These are phyloP conservation scores for Triangularia setosa DNA, from an alignment of 2,329 filamentous ascomycete species.

Conservation along the genomic window DNA sequence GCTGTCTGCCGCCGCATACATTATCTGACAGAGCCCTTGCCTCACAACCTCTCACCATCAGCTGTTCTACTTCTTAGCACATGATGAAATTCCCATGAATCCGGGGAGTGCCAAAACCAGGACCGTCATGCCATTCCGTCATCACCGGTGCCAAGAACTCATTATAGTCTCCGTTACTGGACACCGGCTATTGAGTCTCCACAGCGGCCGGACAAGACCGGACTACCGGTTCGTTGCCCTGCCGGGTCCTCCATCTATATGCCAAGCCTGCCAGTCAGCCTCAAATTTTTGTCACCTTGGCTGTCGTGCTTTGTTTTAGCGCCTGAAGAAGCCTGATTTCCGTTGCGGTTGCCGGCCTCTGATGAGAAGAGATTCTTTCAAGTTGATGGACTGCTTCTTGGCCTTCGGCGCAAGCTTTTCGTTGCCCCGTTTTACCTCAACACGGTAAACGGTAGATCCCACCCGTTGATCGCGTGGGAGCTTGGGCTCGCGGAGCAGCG, in stretches of 20 bases:
- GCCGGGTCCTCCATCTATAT: neutral
- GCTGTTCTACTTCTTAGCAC: neutral
- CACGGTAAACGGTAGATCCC: slow-evolving; percentile 53
- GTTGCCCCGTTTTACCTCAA: slow-evolving; percentile 43
- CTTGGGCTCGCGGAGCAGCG: slow-evolving; percentile 36
- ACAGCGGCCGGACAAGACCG: slow-evolving; percentile 14
- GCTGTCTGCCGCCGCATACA: neutral
- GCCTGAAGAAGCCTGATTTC: slow-evolving; percentile 45
- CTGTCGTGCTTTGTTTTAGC: slow-evolving; percentile 21
- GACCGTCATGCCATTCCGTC: neutral
- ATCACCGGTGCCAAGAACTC: slow-evolving; percentile 3
- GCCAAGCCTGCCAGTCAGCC: neutral
- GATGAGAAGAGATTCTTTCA: slow-evolving; percentile 44
- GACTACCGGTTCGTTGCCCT: neutral
- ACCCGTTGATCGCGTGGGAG: slow-evolving; percentile 45
- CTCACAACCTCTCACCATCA: neutral
- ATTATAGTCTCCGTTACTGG: neutral
- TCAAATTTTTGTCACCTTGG: neutral
- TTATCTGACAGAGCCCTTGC: neutral
- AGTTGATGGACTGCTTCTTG: slow-evolving; percentile 39
- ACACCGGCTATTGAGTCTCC: neutral
- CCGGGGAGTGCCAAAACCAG: neutral
- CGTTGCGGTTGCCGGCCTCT: slow-evolving; percentile 40
- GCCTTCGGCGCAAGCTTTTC: slow-evolving; percentile 46
- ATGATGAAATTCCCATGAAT: neutral